Conservation (phyloP, 768 basidiomycete genomes). For the Phaeolepiota aurea region DNA sequence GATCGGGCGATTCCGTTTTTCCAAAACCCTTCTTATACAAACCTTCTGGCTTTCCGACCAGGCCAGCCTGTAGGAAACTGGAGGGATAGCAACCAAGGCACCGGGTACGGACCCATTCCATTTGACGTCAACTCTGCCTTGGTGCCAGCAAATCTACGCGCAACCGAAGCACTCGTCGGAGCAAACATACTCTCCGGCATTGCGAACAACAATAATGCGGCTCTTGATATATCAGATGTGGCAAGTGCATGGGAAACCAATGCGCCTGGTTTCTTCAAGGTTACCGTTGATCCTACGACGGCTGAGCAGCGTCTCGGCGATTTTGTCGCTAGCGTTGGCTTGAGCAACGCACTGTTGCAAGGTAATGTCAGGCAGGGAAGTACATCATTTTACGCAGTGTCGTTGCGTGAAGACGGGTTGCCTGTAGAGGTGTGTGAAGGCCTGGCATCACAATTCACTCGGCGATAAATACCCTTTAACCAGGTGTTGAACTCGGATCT, state of each 20-base stretch:
- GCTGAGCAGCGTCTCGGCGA: conserved; percentile 23
- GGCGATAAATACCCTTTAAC: neutral
- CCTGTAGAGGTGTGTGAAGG: conserved; percentile 25
- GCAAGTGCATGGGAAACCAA: conserved; percentile 28
- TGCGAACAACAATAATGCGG: conserved; percentile 1
- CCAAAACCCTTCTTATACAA: conserved; percentile 13
- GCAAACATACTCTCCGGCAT: conserved; percentile 17
- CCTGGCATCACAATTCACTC: neutral
- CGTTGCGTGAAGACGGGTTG: conserved; percentile 25
- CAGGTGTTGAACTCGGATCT: conserved; percentile 35
- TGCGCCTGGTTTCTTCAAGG: conserved; percentile 26
- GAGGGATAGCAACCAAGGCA: conserved; percentile 33
- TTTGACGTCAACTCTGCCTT: conserved; percentile 36
- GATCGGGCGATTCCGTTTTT: conserved; percentile 29
- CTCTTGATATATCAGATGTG: conserved; percentile 9
- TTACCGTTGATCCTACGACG: conserved; percentile 16
- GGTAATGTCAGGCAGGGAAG: conserved; percentile 9
- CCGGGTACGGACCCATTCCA: conserved; percentile 32
- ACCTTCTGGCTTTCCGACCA: conserved; percentile 28
- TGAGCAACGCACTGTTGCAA: conserved; percentile 20
- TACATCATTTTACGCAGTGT: conserved; percentile 30
- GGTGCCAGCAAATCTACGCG: conserved; percentile 31
- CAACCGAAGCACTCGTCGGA: conserved; percentile 19
- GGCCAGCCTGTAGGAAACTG: conserved; percentile 35
- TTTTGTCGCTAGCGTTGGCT: conserved; percentile 24